Conservation (phyloP, 2,329 filamentous ascomycete species). For the Lanzia echinophila region DNA sequence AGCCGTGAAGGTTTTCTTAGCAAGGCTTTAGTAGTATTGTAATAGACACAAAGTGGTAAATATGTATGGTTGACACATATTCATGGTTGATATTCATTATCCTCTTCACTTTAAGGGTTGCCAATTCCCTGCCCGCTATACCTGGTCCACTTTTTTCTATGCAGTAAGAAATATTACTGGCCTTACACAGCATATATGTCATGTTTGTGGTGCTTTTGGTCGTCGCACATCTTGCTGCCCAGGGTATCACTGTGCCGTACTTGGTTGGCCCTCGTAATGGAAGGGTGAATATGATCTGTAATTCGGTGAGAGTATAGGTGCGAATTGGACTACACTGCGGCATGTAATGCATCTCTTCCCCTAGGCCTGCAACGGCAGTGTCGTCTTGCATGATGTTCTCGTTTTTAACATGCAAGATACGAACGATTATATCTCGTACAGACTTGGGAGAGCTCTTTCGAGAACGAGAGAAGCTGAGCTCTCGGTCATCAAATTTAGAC, state of each 20-base stretch:
- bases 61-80: background rate
- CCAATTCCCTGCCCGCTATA: background rate
- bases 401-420: constrained; percentile 2
- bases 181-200: constrained; percentile 8
- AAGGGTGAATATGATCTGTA: background rate
- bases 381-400: constrained; percentile 2
- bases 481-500: background rate
- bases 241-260: background rate
- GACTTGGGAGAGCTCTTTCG: constrained; percentile 1
- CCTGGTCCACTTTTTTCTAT: constrained; percentile 1
- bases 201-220: constrained; percentile 4
- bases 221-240: constrained; percentile 3
- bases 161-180: constrained; percentile 9
- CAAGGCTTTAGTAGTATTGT: no score
- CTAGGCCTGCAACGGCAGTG: constrained; percentile 7
- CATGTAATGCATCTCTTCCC: background rate
- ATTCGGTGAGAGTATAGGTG: constrained; percentile 1
- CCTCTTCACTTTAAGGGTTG: background rate
- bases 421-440: constrained; percentile 4
- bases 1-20: no score
- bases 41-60: no score
- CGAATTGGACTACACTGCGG: constrained; percentile 1
- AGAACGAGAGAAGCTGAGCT: constrained; percentile 2
- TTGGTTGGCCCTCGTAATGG: constrained; percentile 1
- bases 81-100: background rate